Base-by-base conservation (phyloP, 1,284 basidiomycete species). In the Rhodotorula glutinis region DNA sequence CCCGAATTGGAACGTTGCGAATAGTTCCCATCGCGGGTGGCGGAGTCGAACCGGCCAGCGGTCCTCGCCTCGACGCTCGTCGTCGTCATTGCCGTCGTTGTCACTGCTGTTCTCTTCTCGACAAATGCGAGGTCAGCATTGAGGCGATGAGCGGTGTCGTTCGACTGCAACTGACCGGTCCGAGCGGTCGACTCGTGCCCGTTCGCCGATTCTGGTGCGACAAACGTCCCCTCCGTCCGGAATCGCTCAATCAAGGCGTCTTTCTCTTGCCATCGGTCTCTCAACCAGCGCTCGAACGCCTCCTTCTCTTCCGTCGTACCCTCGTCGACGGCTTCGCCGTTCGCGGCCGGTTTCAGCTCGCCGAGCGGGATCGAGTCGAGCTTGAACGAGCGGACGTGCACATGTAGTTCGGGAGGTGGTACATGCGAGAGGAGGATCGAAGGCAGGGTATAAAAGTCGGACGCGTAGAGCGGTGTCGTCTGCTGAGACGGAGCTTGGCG, bases 401-500 rank as follows among this genome's bases (percentile, higher is more conserved):
- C 84, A 78, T 96, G 90, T 38, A 98, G 84, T 1, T 84, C 82
- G 0, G 94, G 94, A 1, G 95, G 94, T 0, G 93, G 85, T 3
- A 92, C 82, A 27, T 88, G 83, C 72, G 88, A 84, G 74, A 67
- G 60, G 60, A 70, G 97, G 67, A 97, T 88, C 7, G 92, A 93
- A 23, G 98, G 80, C 47, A 92, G 92, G 78, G 92, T 93, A 76
- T 89, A 91, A 51, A 84, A 83, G 78, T 94, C 90, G 0, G 90
- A 90, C 72, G 88, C 90, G 49, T 84, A 85, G 76, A 41, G 38
- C 9, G 59, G 55, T 4, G 60, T 11, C 13, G 33, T 25, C 21
- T 44, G 46, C 17, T n/a, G 56, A 21, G 10, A 44, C 27, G 40
- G 59, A 16, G 30, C 55, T 9, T 11, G 67, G 30, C 2, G 60